Conservation (phyloP, 345 rosid genomes). For the Xanthoceras sorbifolium region DNA sequence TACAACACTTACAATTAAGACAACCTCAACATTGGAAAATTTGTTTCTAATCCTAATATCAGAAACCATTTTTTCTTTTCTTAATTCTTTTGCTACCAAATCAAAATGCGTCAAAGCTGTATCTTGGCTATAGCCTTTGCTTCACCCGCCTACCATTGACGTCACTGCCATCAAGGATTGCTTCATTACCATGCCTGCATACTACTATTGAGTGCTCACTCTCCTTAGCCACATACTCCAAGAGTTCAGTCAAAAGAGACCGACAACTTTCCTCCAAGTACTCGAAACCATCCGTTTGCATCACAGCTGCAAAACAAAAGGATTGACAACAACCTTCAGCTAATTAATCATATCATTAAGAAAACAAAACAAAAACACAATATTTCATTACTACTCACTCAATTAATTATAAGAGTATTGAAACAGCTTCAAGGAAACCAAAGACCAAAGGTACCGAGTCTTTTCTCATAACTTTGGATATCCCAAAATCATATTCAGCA, state of each 20-base stretch:
- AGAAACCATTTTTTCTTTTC: neutral
- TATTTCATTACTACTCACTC: neutral
- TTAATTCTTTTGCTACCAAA: slow-evolving; percentile 20
- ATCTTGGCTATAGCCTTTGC: slow-evolving; percentile 45
- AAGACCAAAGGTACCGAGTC: no score
- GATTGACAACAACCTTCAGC: neutral
- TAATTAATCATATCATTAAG: neutral
- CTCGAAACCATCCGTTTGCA: slow-evolving; percentile 67
- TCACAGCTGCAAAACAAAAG: slow-evolving; percentile 48
- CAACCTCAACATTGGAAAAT: slow-evolving; percentile 18
- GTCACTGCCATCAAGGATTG: slow-evolving; percentile 53
- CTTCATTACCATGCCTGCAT: slow-evolving; percentile 44
- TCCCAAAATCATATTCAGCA: neutral
- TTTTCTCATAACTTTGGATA: no score
- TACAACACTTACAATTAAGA: slow-evolving; percentile 35
- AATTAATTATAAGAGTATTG: neutral
- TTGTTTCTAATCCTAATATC: slow-evolving; percentile 33
- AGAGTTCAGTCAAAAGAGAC: slow-evolving; percentile 50
- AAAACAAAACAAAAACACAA: neutral
- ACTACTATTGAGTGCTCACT: slow-evolving; percentile 45
- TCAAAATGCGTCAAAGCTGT: slow-evolving; percentile 8
- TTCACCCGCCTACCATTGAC: slow-evolving; percentile 61
- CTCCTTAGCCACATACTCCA: slow-evolving; percentile 56
- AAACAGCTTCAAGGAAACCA: no score
- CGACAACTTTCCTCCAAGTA: slow-evolving; percentile 66